Evolutionary conservation across 1,139 yeast genomes (phyloP).

Genomic region (Yamadazyma conglobata): DNA sequence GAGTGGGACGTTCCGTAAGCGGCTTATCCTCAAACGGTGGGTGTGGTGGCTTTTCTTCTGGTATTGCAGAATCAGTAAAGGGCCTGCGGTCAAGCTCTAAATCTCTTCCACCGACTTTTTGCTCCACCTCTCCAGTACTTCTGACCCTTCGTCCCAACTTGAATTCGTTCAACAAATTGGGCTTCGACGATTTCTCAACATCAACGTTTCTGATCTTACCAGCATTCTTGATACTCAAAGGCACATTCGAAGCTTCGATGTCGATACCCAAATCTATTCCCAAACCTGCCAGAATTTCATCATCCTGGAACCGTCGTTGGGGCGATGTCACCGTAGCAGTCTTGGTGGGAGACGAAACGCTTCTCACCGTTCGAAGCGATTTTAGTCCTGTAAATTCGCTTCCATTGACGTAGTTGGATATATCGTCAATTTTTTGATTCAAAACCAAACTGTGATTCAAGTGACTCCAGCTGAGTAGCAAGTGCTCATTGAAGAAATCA

Average conservation of each 20-base stretch:
- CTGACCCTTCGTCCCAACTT: constrained; percentile 2
- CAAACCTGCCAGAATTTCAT: constrained; percentile 16
- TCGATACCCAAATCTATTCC: constrained; percentile 40
- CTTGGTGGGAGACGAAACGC: constrained; percentile 7
- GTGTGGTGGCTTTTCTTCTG: constrained; percentile 23
- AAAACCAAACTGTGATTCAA: constrained; percentile 22
- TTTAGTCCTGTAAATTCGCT: constrained; percentile 18
- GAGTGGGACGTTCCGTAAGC: no score
- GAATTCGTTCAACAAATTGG: constrained; percentile 13
- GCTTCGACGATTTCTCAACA: constrained; percentile 10
- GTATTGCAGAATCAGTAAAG: constrained; percentile 11
- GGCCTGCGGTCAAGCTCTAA: not conserved
- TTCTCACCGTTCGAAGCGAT: constrained; percentile 16
- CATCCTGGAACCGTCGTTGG: not conserved
- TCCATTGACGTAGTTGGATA: constrained; percentile 9
- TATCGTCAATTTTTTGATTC: constrained; percentile 12
- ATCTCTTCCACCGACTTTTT: not conserved
- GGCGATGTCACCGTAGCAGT: constrained; percentile 9
- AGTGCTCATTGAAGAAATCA: constrained; percentile 21
- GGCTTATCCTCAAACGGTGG: no score
- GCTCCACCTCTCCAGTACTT: not conserved
- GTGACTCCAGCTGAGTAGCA: constrained; percentile 32
- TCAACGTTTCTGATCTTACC: constrained; percentile 27
- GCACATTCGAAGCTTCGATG: constrained; percentile 28
- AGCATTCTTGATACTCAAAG: constrained; percentile 32